These are phyloP conservation scores for Harringtonia lauricola DNA, from an alignment of 2,329 filamentous ascomycete species.

Conservation along the genomic window DNA sequence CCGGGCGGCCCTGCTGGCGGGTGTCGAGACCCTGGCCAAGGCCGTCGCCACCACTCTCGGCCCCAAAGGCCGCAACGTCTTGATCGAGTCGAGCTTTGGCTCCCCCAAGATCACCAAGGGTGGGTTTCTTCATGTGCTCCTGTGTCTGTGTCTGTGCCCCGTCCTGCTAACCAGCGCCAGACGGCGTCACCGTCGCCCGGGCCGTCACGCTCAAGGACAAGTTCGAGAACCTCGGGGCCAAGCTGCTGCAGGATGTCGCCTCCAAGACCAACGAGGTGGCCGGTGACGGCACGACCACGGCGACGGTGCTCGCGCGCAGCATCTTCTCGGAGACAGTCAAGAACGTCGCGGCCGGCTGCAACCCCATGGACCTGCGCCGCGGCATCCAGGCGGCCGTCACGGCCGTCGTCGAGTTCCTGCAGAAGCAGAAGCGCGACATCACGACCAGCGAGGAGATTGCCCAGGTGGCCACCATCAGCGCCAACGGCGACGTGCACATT, in stretches of 20 bases:
- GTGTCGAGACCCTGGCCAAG: constrained; percentile 93
- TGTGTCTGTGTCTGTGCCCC: neutral
- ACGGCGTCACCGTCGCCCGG: constrained; percentile 82
- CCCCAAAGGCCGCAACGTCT: constrained; percentile 94
- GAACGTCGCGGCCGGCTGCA: constrained; percentile 98
- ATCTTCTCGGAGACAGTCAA: constrained; percentile 99
- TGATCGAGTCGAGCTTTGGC: constrained; percentile 97
- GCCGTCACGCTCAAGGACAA: constrained; percentile 94
- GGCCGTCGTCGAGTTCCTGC: constrained; percentile 85
- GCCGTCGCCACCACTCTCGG: constrained; percentile 93
- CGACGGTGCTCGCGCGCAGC: constrained; percentile 76
- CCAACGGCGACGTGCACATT: constrained; percentile 93
- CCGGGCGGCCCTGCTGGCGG: constrained; percentile 76
- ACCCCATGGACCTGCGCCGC: constrained; percentile 96
- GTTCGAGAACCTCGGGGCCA: constrained; percentile 98
- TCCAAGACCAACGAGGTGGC: constrained; percentile 99
- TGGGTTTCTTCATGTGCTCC: constrained; percentile 30
- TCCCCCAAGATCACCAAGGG: constrained; percentile 99
- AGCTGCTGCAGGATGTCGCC: constrained; percentile 93
- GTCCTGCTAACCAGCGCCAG: constrained; percentile 18
- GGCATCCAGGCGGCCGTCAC: constrained; percentile 96
- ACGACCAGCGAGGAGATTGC: constrained; percentile 95
- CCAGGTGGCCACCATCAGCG: constrained; percentile 95
- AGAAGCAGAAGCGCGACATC: constrained; percentile 94
- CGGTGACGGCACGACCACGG: constrained; percentile 96